phyloP scores from a whole-genome alignment of 2,329 filamentous ascomycete genomes.

The Erysiphe pulchra region DNA sequence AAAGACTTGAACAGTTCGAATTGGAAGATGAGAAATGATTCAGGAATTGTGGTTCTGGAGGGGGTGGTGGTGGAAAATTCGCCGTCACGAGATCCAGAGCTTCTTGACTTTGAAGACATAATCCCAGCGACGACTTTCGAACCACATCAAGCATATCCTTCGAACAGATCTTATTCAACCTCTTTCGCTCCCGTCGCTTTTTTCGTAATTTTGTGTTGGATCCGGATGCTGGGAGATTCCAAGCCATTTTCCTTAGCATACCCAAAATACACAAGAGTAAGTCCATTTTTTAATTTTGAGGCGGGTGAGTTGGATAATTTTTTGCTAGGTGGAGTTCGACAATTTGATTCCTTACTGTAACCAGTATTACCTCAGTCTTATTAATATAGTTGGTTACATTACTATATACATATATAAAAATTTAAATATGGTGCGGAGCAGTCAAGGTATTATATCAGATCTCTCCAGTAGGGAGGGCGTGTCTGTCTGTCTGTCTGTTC shows the following conservation, averaged over 20 bases:
- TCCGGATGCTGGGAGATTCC: neutral
- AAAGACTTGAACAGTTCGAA: conserved; percentile 3
- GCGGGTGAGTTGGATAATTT: neutral
- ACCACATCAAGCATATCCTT: neutral
- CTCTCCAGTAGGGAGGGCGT: too few relatives aligned
- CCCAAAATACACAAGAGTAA: neutral
- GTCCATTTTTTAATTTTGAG: neutral
- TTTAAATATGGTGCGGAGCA: too few relatives aligned
- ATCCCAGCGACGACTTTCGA: neutral
- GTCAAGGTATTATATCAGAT: too few relatives aligned
- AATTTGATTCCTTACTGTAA: neutral
- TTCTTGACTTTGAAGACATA: neutral
- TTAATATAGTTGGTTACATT: too few relatives aligned
- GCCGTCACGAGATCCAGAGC: neutral
- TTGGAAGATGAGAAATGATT: conserved; percentile 1
- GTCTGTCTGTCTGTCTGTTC: too few relatives aligned
- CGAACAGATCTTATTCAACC: neutral
- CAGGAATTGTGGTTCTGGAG: neutral
- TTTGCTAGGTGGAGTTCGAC: neutral
- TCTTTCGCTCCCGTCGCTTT: neutral
- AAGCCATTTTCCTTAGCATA: neutral
- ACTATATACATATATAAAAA: too few relatives aligned
- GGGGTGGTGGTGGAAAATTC: neutral
- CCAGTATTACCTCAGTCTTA: too few relatives aligned
- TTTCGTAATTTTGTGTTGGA: neutral